Base-by-base conservation (phyloP, 495 filamentous ascomycete species). In the Aspergillus indologenus region DNA sequence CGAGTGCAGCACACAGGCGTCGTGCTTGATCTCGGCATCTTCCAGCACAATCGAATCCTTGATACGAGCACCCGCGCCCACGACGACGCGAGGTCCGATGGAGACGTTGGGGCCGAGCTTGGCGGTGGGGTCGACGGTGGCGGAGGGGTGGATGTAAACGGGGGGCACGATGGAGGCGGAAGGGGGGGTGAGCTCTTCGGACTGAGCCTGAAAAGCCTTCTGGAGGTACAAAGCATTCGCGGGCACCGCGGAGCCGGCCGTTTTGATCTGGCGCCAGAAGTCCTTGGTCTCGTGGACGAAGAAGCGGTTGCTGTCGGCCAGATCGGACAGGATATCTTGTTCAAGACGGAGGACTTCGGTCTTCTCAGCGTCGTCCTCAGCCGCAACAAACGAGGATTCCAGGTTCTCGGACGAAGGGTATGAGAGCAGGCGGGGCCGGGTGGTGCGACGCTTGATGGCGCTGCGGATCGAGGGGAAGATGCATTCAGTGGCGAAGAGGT, bases 221-320 rank as follows among this genome's bases (percentile, higher is more conserved):
- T 92, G 90, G 44, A 99, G 85, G 77, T 99, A 99, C 2, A 99
- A 85, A 1, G 94, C 95, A 69, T 99, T 98, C 58, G 94, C 94
- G 11, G 94, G 95, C 56, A 99, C 91, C 51, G 94, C 94, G 20
- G 94, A 98, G 44, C 95, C 95, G 50, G 94, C 94, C 5, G 95
- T 96, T 84, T 99, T 99, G 83, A 99, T 98, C 81, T 99, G 94
- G 56, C 94, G 92, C 94, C 94, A 99, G 78, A 99, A 99, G 69
- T 96, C 94, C 77, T 96, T 96, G 46, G 94, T 98, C 76, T 99
- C 94, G 73, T 96, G 88, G 19, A 98, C 95, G 74, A 90, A 99
- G 82, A 99, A 99, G 69, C 94, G 91, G 71, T 95, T 92, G 83
- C 86, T 96, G 77, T 99, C 94, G 40, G 94, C 93, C 64, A 99